Percentiles rank a stretch among this genome's conserved stretches.
These are phyloP conservation scores for Backusella tuberculispora DNA, from an alignment of 192 early-diverging fungal species.

Conservation along the genomic window DNA sequence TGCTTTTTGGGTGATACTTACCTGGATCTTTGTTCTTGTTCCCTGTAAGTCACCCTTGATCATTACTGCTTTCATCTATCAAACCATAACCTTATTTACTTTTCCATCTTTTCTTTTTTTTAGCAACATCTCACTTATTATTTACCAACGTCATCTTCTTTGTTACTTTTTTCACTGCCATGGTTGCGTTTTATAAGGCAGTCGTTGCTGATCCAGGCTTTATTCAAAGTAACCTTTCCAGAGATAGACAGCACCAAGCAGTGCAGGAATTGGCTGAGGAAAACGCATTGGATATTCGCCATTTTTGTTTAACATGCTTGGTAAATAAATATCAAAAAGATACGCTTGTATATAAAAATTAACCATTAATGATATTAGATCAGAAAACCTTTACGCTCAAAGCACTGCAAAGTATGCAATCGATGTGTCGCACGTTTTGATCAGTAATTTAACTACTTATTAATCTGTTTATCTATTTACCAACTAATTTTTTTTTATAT, in stretches of 20 bases:
- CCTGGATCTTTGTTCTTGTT: slow-evolving; percentile 70
- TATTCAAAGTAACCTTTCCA: slow-evolving; percentile 55
- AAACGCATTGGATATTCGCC: slow-evolving; percentile 69
- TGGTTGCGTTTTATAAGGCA: slow-evolving; percentile 81
- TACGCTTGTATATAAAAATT: neutral
- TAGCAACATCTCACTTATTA: slow-evolving; percentile 66
- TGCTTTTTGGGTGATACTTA: slow-evolving; percentile 68
- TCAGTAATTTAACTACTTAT: slow-evolving; percentile 56
- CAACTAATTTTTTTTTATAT: neutral
- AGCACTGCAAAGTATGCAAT: slow-evolving; percentile 93
- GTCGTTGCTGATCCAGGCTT: slow-evolving; percentile 81
- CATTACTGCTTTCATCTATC: neutral
- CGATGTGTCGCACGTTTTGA: slow-evolving; percentile 94
- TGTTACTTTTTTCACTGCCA: slow-evolving; percentile 55
- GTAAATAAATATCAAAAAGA: slow-evolving; percentile 36
- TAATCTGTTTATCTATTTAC: neutral
- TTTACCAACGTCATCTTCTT: slow-evolving; percentile 73
- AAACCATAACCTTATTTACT: neutral
- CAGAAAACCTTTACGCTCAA: slow-evolving; percentile 85
- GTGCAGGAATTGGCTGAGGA: slow-evolving; percentile 71
- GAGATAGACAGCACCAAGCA: slow-evolving; percentile 49
- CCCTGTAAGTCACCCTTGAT: slow-evolving; percentile 51
- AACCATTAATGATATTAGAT: slow-evolving; percentile 45
- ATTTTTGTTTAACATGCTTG: slow-evolving; percentile 88
- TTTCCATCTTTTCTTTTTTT: neutral